Percentiles rank a stretch among this genome's conserved stretches.
Conservation (phyloP, 257 asterid species). For the Mitragyna speciosa region DNA sequence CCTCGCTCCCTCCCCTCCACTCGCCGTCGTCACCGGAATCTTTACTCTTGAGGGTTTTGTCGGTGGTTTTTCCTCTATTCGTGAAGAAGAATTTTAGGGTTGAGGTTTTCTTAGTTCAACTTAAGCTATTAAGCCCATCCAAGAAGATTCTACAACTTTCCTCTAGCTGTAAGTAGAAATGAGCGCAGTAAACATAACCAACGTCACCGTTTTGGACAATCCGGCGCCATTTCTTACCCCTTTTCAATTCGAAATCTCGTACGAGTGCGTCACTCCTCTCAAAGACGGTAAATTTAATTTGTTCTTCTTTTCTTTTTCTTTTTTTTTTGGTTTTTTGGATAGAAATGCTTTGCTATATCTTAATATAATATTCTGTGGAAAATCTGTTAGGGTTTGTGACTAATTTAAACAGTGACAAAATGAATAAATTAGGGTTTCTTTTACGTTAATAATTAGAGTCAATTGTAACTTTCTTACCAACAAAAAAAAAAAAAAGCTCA, state of each 20-base stretch:
- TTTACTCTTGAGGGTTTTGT: too few relatives aligned
- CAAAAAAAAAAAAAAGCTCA: too few relatives aligned
- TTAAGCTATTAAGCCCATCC: neutral
- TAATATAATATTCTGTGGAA: neutral
- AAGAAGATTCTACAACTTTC: neutral
- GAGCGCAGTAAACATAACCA: slow-evolving; percentile 92
- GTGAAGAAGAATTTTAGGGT: slow-evolving; percentile 19
- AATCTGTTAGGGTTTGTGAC: slow-evolving; percentile 13
- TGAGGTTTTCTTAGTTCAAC: neutral
- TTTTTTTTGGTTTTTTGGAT: neutral
- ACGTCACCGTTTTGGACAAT: slow-evolving; percentile 90
- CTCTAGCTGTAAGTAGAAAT: slow-evolving; percentile 32
- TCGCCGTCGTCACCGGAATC: neutral
- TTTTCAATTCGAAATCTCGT: slow-evolving; percentile 94
- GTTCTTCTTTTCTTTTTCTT: neutral
- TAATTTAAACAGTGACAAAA: neutral
- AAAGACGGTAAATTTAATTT: slow-evolving; percentile 60
- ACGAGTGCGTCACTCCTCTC: slow-evolving; percentile 87
- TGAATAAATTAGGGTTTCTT: neutral
- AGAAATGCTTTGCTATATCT: neutral
- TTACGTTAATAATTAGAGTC: too few relatives aligned
- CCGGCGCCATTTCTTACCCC: slow-evolving; percentile 85
- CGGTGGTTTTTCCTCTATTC: slow-evolving; percentile 8
- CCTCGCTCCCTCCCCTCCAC: neutral
- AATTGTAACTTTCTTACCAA: neutral